Conservation (phyloP, 495 filamentous ascomycete species). For the Aspergillus avenaceus region DNA sequence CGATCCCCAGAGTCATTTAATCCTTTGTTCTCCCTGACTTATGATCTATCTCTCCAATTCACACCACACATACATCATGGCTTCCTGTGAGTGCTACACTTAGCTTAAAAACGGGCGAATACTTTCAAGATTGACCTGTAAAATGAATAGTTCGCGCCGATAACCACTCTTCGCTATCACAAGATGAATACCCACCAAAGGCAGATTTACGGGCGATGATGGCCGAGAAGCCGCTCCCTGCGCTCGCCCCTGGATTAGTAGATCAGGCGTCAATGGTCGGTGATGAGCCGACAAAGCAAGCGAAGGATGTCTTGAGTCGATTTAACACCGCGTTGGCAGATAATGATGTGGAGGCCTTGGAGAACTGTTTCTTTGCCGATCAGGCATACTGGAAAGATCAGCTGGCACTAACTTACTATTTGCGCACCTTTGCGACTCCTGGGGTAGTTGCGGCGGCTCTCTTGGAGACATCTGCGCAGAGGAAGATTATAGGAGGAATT, state of each 20-base stretch:
- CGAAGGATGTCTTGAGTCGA: slow-evolving; percentile 1
- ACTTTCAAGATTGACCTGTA: background rate
- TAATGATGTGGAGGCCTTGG: slow-evolving; percentile 1
- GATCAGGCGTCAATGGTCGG: slow-evolving; percentile 12
- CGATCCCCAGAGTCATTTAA: too few species aligned
- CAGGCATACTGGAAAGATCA: slow-evolving; percentile 24
- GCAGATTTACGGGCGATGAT: slow-evolving; percentile 20
- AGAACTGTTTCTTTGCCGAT: slow-evolving; percentile 15
- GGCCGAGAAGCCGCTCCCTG: slow-evolving; percentile 14
- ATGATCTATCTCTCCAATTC: too few species aligned
- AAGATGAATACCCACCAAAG: slow-evolving; percentile 9
- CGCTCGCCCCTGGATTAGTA: slow-evolving; percentile 9
- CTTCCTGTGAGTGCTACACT: too few species aligned
- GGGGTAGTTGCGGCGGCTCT: slow-evolving; percentile 10
- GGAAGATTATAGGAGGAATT: slow-evolving; percentile 12
- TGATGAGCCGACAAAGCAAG: slow-evolving; percentile 12
- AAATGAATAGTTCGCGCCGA: background rate
- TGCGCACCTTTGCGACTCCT: slow-evolving; percentile 14
- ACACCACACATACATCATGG: too few species aligned
- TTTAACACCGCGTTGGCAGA: slow-evolving; percentile 14
- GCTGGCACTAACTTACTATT: slow-evolving; percentile 18
- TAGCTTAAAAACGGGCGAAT: too few species aligned
- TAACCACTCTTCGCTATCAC: background rate
- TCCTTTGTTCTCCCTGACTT: too few species aligned
- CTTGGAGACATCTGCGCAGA: slow-evolving; percentile 12